phyloP scores from a whole-genome alignment of 2,329 filamentous ascomycete species.

The Rhynchosporium graminicola region DNA sequence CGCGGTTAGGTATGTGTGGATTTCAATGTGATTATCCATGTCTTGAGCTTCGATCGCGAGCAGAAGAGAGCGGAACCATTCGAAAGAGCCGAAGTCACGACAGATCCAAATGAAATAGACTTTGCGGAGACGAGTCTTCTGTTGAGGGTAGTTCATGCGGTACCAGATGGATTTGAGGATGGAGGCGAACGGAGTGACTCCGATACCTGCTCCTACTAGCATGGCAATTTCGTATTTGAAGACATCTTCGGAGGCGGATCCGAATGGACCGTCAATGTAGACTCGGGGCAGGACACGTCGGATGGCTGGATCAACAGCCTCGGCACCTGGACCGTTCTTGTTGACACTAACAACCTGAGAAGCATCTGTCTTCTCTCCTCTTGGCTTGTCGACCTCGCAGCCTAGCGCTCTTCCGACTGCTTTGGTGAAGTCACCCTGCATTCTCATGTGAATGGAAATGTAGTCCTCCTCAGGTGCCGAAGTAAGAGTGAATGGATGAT shows the following conservation, averaged over 20 bases:
- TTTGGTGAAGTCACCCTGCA: slow-evolving; percentile 80
- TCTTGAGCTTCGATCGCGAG: slow-evolving; percentile 86
- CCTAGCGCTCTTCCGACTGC: slow-evolving; percentile 69
- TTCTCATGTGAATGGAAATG: slow-evolving; percentile 82
- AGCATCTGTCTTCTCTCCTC: slow-evolving; percentile 48
- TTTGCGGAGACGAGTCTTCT: slow-evolving; percentile 76
- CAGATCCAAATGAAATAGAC: slow-evolving; percentile 95
- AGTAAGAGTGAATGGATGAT: slow-evolving; percentile 84
- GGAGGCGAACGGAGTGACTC: slow-evolving; percentile 83
- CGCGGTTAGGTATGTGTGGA: slow-evolving; percentile 84
- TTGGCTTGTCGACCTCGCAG: slow-evolving; percentile 68
- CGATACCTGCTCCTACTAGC: slow-evolving; percentile 80
- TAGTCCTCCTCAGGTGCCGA: slow-evolving; percentile 89
- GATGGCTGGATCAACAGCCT: slow-evolving; percentile 67
- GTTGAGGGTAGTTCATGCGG: slow-evolving; percentile 83
- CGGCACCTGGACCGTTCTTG: slow-evolving; percentile 48
- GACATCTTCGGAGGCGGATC: slow-evolving; percentile 82
- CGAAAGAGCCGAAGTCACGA: slow-evolving; percentile 82
- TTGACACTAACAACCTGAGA: slow-evolving; percentile 72
- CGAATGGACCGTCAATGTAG: slow-evolving; percentile 83
- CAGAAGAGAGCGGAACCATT: slow-evolving; percentile 85
- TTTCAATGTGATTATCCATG: slow-evolving; percentile 80
- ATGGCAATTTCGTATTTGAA: slow-evolving; percentile 85
- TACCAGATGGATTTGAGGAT: slow-evolving; percentile 94
- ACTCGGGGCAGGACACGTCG: slow-evolving; percentile 74